These are phyloP conservation scores for Gossypium rotundifolium DNA, from an alignment of 345 rosid genomes.

Conservation along the genomic window DNA sequence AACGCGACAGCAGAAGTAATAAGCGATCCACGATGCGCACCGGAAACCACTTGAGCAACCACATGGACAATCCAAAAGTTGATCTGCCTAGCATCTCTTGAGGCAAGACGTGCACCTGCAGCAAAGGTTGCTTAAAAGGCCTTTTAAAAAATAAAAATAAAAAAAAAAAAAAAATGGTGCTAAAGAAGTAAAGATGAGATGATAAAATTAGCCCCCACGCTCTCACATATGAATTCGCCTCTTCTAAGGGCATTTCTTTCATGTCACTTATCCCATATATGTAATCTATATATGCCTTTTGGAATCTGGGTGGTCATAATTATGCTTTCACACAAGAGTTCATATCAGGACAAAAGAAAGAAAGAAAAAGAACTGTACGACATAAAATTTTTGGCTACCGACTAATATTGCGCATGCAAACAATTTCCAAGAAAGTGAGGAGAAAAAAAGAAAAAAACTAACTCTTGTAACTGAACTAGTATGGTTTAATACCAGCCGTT, in stretches of 20 bases:
- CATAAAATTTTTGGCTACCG: slow-evolving; percentile 10
- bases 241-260: slow-evolving; percentile 6
- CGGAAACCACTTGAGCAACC: slow-evolving; percentile 79
- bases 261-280: not conserved
- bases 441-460: not conserved
- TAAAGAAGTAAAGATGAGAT: not conserved
- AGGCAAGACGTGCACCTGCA: slow-evolving; percentile 89
- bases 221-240: not conserved
- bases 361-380: not conserved
- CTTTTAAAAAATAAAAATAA: not conserved
- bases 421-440: slow-evolving; percentile 31
- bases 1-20: slow-evolving; percentile 42
- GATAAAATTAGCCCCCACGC: slow-evolving; percentile 3
- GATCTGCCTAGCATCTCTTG: slow-evolving; percentile 77
- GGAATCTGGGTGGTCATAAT: not conserved
- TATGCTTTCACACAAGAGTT: slow-evolving; percentile 1
- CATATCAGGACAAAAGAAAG: not conserved
- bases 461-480: not conserved
- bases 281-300: not conserved
- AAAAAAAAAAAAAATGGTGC: not conserved
- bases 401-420: slow-evolving; percentile 36
- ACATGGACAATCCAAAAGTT: slow-evolving; percentile 67
- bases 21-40: slow-evolving; percentile 55
- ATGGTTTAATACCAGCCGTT: not conserved
- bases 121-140: not conserved